Conservation (phyloP, 2,329 filamentous ascomycete genomes). For the Exserohilum turcica region DNA sequence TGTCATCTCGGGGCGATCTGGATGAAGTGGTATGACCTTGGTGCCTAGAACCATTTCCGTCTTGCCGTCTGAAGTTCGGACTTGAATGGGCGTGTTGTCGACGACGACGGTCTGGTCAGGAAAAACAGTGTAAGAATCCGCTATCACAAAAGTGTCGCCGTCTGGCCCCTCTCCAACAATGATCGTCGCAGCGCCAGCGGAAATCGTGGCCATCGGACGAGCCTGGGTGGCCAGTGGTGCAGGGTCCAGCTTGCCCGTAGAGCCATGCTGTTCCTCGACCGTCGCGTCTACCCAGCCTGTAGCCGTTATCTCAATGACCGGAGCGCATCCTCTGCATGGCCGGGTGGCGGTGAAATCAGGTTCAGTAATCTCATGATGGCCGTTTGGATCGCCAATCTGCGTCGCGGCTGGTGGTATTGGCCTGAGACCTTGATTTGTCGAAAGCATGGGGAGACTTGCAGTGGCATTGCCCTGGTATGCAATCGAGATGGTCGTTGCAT, state of each 20-base stretch:
- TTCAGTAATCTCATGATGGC: conserved; percentile 40
- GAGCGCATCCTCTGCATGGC: conserved; percentile 35
- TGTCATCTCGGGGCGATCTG: conserved; percentile 20
- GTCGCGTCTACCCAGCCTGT: conserved; percentile 32
- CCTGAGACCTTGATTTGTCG: conserved; percentile 30
- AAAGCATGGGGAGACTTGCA: conserved; percentile 19
- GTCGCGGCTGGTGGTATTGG: conserved; percentile 33
- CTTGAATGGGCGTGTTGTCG: conserved; percentile 31
- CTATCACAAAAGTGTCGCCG: conserved; percentile 23
- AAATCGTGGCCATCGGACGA: conserved; percentile 18
- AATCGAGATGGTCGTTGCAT: conserved; percentile 3
- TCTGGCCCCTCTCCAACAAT: conserved; percentile 21
- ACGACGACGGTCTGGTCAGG: conserved; percentile 30
- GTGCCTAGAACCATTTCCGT: conserved; percentile 33
- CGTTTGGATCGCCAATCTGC: conserved; percentile 33
- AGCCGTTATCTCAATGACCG: conserved; percentile 33
- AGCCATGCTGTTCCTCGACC: conserved; percentile 27
- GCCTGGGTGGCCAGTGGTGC: conserved; percentile 4
- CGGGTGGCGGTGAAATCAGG: conserved; percentile 35
- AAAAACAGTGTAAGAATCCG: conserved; percentile 25
- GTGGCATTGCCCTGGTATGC: conserved; percentile 10
- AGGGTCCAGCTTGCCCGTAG: neutral
- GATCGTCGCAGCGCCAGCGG: conserved; percentile 23
- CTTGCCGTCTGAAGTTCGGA: conserved; percentile 29
- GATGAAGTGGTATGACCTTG: conserved; percentile 18